Evolutionary conservation across 2,329 filamentous ascomycete genomes (phyloP), one percentile per base, ranked within the genome.

Genomic region (Aspergillus versicolor): DNA sequence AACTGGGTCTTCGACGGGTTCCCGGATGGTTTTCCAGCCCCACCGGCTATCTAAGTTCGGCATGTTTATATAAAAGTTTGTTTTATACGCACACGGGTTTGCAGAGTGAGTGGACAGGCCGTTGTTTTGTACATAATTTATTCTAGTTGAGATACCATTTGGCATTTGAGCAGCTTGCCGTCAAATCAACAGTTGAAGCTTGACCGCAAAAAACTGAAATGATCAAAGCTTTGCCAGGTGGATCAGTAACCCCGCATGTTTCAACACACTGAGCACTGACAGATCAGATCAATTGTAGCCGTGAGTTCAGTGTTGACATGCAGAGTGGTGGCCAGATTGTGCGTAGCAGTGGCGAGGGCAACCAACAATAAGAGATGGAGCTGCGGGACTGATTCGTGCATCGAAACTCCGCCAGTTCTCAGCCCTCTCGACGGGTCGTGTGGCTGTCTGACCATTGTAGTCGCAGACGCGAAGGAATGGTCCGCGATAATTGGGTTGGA

Each of bases 1-100:
- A 90, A 92, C 70, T 96, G 92, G 92, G 92, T 95, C 79, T 81
- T 96, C 65, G 92, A 96, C 70, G 90, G 90, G 15, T 82, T 92
- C 40, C 80, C 93, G 54, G 89, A 92, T 70, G 90, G 70, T 11
- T 73, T 75, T 56, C 69, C 70, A 41, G 72, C 69, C n/a, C 71
- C 73, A 9, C 68, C 70, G 15, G 63, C 73, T 48, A 65, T 74
- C 47, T 75, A 54, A 22, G 12, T 12, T 17, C 6, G 5, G 9
- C 19, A 8, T 21, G 19, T 38, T 13, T 24, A 30, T 22, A 45
- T 19, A 56, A 52, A 46, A 52, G 21, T 17, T 34, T 46, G 22
- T 37, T 40, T 49, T 24, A 17, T n/a, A 21, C 15, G 19, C 24
- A 21, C 9, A 13, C 24, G 21, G 22, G 12, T n/a, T 32, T 41